Evolutionary conservation across 2,329 filamentous ascomycete genomes (phyloP), one percentile per base, ranked within the genome.

Genomic region (Alternaria novae-zelandiae): DNA sequence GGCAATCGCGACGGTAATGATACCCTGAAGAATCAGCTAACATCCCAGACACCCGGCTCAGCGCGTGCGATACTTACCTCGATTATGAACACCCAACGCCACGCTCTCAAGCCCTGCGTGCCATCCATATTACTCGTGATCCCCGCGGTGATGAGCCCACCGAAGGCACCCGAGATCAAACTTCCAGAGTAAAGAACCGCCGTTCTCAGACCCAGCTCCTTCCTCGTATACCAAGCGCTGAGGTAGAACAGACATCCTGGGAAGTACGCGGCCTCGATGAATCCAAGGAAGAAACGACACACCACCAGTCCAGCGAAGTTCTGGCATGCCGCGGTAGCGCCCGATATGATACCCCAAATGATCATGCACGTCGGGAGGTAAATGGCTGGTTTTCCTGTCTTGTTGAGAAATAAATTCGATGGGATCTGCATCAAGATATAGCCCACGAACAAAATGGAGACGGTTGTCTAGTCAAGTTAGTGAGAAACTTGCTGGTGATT

Each of bases 131-230:
- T 87, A n/a, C 82, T 81, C 0, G 87, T 88, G 58, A 94, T 91
- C 7, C 90, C 84, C n/a, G 83, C 83, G 12, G 83, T 83, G 26
- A 85, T 82, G n/a, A 85, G 69, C 32, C 89, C 90, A 0, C 89
- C 91, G 71, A 93, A 93, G 2, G 91, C 90, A 5, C 90, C 90
- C 1, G 89, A 90, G 20, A 93, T 86, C 26, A 93, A 82, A 0
- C 88, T 88, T 0, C 90, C 91, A 0, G 89, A 88, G 75, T 91
- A 91, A 7, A 92, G 83, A 20, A 90, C 81, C 2, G 89, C 88
- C 13, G 88, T 91, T 10, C 89, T 84, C n/a, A 90, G 80, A 10
- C 86, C 87, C 2, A 91, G 82, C 74, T 91, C 91, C 66, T 88
- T 87, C 47, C 90, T 85, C 0, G 89, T 92, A 70, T 93, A 93